phyloP scores from a whole-genome alignment of 2,329 filamentous ascomycete genomes.

The Fusarium coffeatum region DNA sequence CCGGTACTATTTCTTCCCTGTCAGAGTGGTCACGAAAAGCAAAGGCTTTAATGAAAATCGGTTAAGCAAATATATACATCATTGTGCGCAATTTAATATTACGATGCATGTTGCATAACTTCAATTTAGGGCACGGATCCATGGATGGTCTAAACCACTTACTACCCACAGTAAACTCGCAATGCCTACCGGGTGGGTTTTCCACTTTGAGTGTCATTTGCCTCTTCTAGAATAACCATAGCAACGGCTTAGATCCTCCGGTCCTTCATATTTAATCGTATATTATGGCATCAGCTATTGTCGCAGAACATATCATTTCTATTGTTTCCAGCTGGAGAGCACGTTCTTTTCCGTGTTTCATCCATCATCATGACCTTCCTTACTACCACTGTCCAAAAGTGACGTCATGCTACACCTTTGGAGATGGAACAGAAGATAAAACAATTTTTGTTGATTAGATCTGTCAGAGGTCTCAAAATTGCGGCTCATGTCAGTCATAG shows the following conservation, averaged over 20 bases:
- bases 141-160: too few relatives aligned
- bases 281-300: not conserved
- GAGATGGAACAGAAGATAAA: too few relatives aligned
- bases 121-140: not conserved
- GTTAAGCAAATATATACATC: not conserved
- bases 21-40: not conserved
- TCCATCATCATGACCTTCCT: too few relatives aligned
- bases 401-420: too few relatives aligned
- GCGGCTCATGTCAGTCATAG: fast-evolving
- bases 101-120: not conserved
- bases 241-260: too few relatives aligned
- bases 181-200: not conserved
- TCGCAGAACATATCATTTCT: fast-evolving
- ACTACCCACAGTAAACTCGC: not conserved
- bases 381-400: too few relatives aligned
- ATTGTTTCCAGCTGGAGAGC: too few relatives aligned
- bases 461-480: too few relatives aligned
- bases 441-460: too few relatives aligned
- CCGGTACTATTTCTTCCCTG: fast-evolving
- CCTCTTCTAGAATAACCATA: too few relatives aligned
- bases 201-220: not conserved
- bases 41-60: fast-evolving
- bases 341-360: too few relatives aligned
- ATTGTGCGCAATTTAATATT: not conserved
- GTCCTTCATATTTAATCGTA: not conserved